phyloP scores from a whole-genome alignment of 768 basidiomycete genomes.

The Kwoniella bestiolae region DNA sequence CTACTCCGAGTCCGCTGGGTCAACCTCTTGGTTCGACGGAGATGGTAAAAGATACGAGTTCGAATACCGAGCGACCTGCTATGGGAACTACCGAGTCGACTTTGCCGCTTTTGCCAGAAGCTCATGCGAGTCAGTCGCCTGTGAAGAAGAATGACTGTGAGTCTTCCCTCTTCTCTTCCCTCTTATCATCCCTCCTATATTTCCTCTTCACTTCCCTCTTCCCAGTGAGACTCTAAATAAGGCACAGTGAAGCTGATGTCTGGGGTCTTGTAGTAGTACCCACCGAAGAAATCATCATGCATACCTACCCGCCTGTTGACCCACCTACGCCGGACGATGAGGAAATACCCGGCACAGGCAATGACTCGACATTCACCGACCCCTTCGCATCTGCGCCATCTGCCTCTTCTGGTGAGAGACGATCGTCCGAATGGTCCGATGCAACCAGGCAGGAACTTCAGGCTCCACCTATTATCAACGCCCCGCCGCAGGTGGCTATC shows the following conservation, averaged over 20 bases:
- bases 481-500: background rate
- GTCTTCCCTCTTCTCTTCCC: background rate
- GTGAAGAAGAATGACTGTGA: constrained; percentile 8
- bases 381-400: constrained; percentile 21
- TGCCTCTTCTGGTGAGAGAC: constrained; percentile 13
- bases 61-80: constrained; percentile 21
- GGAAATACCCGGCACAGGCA: background rate
- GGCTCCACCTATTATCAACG: constrained; percentile 1
- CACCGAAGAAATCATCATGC: constrained; percentile 27
- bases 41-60: background rate
- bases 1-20: constrained; percentile 18
- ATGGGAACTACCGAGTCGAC: constrained; percentile 35
- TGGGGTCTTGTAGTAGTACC: background rate
- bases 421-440: constrained; percentile 31
- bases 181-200: background rate
- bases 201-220: background rate
- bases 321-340: constrained; percentile 22
- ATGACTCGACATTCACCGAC: constrained; percentile 13
- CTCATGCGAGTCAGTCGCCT: constrained; percentile 12
- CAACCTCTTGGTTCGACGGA: constrained; percentile 3
- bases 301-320: constrained; percentile 27
- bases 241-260: constrained; percentile 1
- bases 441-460: background rate
- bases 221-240: background rate
- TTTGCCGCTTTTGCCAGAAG: constrained; percentile 33